A percentile compares a stretch with the other conserved stretches of the same genome.
phyloP scores from a whole-genome alignment of 176 grass and related monocot species.

The Ensete ventricosum region DNA sequence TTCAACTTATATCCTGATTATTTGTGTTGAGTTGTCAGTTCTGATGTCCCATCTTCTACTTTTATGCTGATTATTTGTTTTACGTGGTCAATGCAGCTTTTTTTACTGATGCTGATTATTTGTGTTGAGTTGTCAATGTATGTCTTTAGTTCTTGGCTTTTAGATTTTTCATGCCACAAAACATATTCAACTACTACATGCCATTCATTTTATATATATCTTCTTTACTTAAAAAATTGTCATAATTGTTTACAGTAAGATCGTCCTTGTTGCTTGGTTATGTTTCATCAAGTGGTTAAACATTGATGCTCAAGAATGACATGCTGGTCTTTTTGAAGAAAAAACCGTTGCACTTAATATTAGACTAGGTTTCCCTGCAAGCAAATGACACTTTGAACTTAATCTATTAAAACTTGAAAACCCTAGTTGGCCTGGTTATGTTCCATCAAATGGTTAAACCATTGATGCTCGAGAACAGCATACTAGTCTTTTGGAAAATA shows the following conservation, averaged over 20 bases:
- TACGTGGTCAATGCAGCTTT: no score
- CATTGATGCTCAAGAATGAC: neutral
- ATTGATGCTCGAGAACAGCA: neutral
- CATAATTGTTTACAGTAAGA: neutral
- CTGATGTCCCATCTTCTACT: no score
- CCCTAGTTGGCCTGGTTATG: neutral
- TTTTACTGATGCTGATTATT: neutral
- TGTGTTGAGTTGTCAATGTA: conserved; percentile 6
- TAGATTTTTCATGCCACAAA: neutral
- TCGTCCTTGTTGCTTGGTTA: neutral
- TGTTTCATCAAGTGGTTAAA: neutral
- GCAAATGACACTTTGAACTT: neutral
- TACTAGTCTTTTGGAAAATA: neutral
- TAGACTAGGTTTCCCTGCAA: neutral
- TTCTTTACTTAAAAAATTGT: neutral
- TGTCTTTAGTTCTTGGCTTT: neutral
- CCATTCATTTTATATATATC: neutral
- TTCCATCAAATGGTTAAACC: neutral
- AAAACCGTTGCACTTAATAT: neutral
- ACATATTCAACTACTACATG: neutral
- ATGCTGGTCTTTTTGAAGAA: neutral
- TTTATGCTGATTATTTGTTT: no score
- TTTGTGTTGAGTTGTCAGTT: neutral
- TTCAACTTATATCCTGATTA: neutral
- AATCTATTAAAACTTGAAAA: neutral